phyloP scores from a whole-genome alignment of 192 early-diverging fungal species.

The Gryganskiella cystojenkinii region DNA sequence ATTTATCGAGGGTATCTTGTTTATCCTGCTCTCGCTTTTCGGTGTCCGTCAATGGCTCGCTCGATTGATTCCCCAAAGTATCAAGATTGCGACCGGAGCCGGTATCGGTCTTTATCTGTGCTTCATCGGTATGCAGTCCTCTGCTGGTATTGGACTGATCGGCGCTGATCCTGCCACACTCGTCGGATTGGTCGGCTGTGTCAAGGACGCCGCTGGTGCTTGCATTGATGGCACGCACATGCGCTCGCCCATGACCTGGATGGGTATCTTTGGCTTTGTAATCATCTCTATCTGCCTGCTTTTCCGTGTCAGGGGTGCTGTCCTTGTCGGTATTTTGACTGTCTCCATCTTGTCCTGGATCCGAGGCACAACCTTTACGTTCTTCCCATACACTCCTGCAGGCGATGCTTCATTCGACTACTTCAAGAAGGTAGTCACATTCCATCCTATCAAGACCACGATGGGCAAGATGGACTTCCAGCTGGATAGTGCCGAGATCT shows the following conservation, averaged over 20 bases:
- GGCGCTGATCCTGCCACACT: constrained; percentile 66
- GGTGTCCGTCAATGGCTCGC: constrained; percentile 82
- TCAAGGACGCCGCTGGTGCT: constrained; percentile 62
- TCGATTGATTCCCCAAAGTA: constrained; percentile 68
- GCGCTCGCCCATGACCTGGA: constrained; percentile 69
- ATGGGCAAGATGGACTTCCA: constrained; percentile 70
- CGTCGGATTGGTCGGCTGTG: constrained; percentile 73
- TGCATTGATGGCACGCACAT: constrained; percentile 64
- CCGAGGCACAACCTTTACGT: constrained; percentile 70
- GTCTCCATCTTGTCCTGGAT: constrained; percentile 78
- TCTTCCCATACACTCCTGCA: constrained; percentile 71
- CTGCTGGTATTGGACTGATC: constrained; percentile 81
- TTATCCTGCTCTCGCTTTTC: constrained; percentile 73
- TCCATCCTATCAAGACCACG: constrained; percentile 65
- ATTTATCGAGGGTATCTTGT: constrained; percentile 82
- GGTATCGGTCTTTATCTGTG: constrained; percentile 69
- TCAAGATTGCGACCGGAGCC: constrained; percentile 76
- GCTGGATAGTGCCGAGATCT: constrained; percentile 64
- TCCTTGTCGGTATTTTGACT: constrained; percentile 74
- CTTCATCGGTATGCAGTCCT: constrained; percentile 79
- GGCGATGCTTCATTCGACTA: constrained; percentile 71
- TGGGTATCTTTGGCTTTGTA: constrained; percentile 79
- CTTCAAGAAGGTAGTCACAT: constrained; percentile 72
- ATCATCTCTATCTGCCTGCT: constrained; percentile 69
- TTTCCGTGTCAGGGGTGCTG: constrained; percentile 72